Conservation (phyloP, 2,329 filamentous ascomycete genomes). For the Cladophialophora psammophila region DNA sequence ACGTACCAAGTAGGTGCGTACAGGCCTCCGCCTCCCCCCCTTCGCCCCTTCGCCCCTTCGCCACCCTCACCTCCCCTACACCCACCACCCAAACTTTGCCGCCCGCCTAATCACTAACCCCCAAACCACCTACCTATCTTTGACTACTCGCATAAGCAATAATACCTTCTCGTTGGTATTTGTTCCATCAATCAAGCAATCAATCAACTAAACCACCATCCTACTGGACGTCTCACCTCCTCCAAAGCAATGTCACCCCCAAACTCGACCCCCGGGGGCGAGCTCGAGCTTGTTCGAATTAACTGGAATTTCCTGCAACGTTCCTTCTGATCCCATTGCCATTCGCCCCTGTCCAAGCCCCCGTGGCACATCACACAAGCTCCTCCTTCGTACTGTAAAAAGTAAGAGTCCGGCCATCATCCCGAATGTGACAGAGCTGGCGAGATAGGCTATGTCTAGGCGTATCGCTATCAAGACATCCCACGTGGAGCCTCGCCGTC, state of each 20-base stretch:
- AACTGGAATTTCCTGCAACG: background rate
- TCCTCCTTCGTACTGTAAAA: no score
- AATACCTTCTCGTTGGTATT: background rate
- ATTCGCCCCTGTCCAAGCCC: background rate
- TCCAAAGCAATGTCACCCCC: background rate
- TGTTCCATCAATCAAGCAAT: background rate
- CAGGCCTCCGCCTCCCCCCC: background rate
- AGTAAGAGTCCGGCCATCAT: background rate
- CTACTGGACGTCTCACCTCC: background rate
- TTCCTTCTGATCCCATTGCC: background rate
- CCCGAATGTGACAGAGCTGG: background rate
- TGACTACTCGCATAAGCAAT: conserved; percentile 9
- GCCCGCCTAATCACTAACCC: conserved; percentile 13
- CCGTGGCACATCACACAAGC: background rate
- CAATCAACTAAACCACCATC: background rate
- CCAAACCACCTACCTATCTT: conserved; percentile 7
- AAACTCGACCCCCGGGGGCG: background rate
- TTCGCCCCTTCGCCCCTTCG: no score
- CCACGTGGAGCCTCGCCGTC: conserved; percentile 13
- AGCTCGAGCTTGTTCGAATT: background rate
- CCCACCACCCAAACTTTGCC: background rate
- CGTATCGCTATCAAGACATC: conserved; percentile 6
- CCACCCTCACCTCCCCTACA: background rate
- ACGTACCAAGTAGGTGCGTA: no score
- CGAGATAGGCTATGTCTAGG: background rate